phyloP scores from a whole-genome alignment of 805 yeast genomes.

The Candida insectorum region DNA sequence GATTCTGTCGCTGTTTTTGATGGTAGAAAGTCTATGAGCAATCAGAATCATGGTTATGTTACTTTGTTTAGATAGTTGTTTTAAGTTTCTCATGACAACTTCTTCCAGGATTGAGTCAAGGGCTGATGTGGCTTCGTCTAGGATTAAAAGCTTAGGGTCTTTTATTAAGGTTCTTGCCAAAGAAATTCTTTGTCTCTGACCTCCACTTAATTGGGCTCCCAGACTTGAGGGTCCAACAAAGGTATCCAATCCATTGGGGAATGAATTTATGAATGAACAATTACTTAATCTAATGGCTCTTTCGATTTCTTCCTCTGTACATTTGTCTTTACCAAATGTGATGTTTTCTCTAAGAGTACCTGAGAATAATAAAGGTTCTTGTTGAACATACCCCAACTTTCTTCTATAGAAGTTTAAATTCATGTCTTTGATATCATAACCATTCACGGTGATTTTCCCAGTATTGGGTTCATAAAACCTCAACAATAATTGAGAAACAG shows the following conservation, averaged over 20 bases:
- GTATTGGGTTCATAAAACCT: conserved; percentile 76
- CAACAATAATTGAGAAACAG: conserved; percentile 73
- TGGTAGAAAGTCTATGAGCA: conserved; percentile 89
- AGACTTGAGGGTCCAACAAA: conserved; percentile 72
- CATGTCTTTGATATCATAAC: conserved; percentile 56
- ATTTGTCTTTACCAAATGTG: conserved; percentile 64
- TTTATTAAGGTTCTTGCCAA: conserved; percentile 82
- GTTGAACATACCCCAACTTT: conserved; percentile 85
- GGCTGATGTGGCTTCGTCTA: conserved; percentile 96
- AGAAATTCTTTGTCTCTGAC: conserved; percentile 91
- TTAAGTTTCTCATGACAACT: conserved; percentile 72
- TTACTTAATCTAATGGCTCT: conserved; percentile 70
- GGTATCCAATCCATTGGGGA: conserved; percentile 83
- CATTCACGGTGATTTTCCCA: conserved; percentile 67
- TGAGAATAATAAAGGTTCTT: conserved; percentile 85
- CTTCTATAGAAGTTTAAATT: conserved; percentile 72
- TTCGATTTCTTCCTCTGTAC: conserved; percentile 55
- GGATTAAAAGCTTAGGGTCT: conserved; percentile 72
- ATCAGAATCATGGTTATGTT: conserved; percentile 75
- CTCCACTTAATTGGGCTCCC: conserved; percentile 82
- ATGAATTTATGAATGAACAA: conserved; percentile 65
- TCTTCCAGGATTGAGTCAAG: conserved; percentile 86
- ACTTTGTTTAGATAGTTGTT: conserved; percentile 46
- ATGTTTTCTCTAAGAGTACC: conserved; percentile 85
- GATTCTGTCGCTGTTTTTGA: conserved; percentile 74